A percentile compares a stretch with the other conserved stretches of the same genome.
Evolutionary conservation across 2,329 filamentous ascomycete genomes (phyloP).

Genomic region (Aspergillus caelatus): DNA sequence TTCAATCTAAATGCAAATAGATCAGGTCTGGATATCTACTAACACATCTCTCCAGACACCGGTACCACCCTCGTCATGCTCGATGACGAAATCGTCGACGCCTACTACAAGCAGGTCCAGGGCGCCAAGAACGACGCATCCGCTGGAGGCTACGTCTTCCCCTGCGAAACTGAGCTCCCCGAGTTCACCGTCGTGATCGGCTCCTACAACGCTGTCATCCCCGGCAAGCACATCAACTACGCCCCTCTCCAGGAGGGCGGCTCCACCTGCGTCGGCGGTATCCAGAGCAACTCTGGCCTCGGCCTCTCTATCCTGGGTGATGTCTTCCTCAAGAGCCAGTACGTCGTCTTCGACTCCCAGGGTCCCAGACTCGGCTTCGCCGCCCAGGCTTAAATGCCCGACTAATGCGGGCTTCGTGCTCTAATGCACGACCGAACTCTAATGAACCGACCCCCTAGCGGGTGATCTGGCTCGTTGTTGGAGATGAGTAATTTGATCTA

Average conservation of each 20-base stretch:
- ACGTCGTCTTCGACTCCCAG: conserved; percentile 69
- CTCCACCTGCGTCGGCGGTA: conserved; percentile 70
- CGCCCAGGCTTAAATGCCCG: conserved; percentile 31
- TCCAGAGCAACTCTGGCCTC: conserved; percentile 66
- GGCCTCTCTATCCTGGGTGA: conserved; percentile 74
- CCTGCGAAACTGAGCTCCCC: conserved; percentile 55
- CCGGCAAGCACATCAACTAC: conserved; percentile 60
- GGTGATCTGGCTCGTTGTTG: background rate
- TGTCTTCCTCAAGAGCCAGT: conserved; percentile 76
- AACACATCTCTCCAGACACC: conserved; percentile 53
- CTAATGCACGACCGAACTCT: background rate
- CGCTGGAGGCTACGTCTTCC: conserved; percentile 60
- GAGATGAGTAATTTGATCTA: background rate
- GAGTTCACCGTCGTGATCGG: conserved; percentile 57
- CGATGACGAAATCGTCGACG: conserved; percentile 54
- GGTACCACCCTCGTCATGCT: conserved; percentile 69
- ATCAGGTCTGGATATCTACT: background rate
- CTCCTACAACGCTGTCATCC: conserved; percentile 53
- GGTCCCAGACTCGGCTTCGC: conserved; percentile 55
- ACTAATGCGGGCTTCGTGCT: background rate
- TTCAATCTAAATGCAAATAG: background rate
- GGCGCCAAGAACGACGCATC: conserved; percentile 52
- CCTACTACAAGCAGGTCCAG: conserved; percentile 63
- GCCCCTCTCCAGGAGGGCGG: conserved; percentile 43
- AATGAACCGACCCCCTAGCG: background rate